Base-by-base conservation (phyloP, 345 rosid genomes). In the Melastoma malabathricum region DNA sequence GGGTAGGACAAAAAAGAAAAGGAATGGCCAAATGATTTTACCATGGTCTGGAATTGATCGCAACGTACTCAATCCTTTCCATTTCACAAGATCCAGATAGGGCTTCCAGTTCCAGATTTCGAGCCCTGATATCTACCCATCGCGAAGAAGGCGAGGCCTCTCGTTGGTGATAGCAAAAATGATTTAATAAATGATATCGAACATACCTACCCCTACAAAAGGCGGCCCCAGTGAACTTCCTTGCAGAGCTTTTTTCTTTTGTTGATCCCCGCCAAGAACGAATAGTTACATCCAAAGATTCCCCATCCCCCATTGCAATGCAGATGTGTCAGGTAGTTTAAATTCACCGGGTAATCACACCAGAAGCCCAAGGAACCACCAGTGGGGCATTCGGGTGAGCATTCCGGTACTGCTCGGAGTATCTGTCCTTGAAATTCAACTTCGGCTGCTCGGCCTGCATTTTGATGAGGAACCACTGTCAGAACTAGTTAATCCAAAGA, bases 311-410 rank as follows among this genome's bases (percentile, higher is more conserved):
- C 2, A 22, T 2, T 22, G 25, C 25, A 44, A 18, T 29, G 17
- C 39, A 10, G 27, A 51, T 27, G 15, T 46, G 27, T 44, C 14
- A 17, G 22, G 51, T 44, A 14, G 64, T 25, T 51, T 34, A 34
- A 34, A 12, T 58, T 82, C 79, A 86, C 55, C 44, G 63, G 12
- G 70, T 69, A 61, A 73, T 46, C 57, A 85, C 83, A 56, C 97
- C 99, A 44, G 95, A 74, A 46, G 75, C 97, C 99, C 99, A 93
- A 43, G 97, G 95, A 69, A 93, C 97, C 1, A 73, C 56, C 52
- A 79, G 20, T 5, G 99, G 99, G 0, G 95, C 89, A 13, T 57
- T 75, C 13, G 99, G 97, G 61, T 93, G 99, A 51, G 69, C 59
- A 63, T 74, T 73, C 70, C 95, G 74, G 63, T 83, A 93, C 29